Conservation (phyloP, 345 rosid genomes). For the Citrus mangshanensis region DNA sequence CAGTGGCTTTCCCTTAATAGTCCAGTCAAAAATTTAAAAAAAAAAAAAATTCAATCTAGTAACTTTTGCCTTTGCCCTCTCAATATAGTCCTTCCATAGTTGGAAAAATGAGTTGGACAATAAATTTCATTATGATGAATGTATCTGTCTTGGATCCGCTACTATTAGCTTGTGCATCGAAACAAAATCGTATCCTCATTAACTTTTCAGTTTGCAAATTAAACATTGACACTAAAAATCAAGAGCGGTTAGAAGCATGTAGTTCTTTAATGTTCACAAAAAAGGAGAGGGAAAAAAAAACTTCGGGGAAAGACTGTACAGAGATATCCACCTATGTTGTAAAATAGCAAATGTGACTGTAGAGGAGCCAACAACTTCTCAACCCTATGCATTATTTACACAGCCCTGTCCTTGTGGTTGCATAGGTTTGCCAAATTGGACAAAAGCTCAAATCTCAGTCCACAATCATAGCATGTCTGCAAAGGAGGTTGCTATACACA, state of each 20-base stretch:
- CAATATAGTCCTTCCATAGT: not conserved
- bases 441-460: constrained; percentile 27
- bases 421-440: constrained; percentile 29
- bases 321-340: not conserved
- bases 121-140: not conserved
- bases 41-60: not conserved
- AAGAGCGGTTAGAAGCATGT: not conserved
- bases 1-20: not conserved
- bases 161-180: not conserved
- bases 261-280: not conserved
- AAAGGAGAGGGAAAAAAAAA: too few species aligned
- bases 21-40: too few species aligned
- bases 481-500: not conserved
- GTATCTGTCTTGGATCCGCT: not conserved
- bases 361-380: not conserved
- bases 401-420: constrained; percentile 30
- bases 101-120: not conserved
- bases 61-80: not conserved
- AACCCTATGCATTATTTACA: constrained; percentile 15
- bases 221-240: not conserved
- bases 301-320: not conserved
- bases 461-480: constrained; percentile 44
- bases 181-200: too few species aligned
- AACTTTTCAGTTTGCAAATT: not conserved
- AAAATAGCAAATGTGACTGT: not conserved